Evolutionary conservation across 352 stramenopile genomes (phyloP), one percentile per base, ranked within the genome.

Genomic region (Phytophthora quininea): DNA sequence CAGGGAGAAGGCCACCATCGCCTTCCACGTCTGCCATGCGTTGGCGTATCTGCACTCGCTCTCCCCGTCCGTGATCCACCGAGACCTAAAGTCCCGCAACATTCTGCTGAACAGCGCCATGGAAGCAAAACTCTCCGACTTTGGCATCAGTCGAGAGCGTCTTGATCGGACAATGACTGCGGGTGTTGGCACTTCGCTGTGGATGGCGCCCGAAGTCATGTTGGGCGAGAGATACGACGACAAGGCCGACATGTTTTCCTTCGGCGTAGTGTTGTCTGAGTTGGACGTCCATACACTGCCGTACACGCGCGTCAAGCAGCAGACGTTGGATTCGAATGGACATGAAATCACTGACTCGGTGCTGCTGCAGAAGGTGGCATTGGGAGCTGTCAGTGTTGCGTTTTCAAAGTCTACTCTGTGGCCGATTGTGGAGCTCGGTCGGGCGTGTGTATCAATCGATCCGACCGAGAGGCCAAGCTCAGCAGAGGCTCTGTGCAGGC

Each of bases 91-190:
- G 48, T 69, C 62, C 0, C 54, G 62, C 1, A 69, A 69, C 27
- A 58, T 69, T 6, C 14, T 89, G 11, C 51, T 89, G 24, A 67
- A 57, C 49, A 59, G 55, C 2, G 63, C 70, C 3, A 58, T 80
- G 57, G 62, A 88, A 32, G 80, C 78, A 30, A 90, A 90, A 45
- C 54, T 91, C 42, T 87, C 75, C 27, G 81, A 91, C 58, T 91
- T 91, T 72, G 78, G 80, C 10, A 75, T 86, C 11, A 87, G 72
- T 0, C 69, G 77, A 9, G 74, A 88, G 47, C 69, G 68, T 24
- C 45, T 79, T 32, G 74, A 80, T 12, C 76, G 80, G 33, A 69
- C 62, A 0, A 69, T 63, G 62, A 69, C 62, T n/a, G 62, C 62
- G n/a, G 62, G 54, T 42, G 62, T 63, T 10, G 62, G 62, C 2